These are phyloP conservation scores for Fusarium sarcochroum DNA, from an alignment of 2,329 filamentous ascomycete species.

Conservation along the genomic window DNA sequence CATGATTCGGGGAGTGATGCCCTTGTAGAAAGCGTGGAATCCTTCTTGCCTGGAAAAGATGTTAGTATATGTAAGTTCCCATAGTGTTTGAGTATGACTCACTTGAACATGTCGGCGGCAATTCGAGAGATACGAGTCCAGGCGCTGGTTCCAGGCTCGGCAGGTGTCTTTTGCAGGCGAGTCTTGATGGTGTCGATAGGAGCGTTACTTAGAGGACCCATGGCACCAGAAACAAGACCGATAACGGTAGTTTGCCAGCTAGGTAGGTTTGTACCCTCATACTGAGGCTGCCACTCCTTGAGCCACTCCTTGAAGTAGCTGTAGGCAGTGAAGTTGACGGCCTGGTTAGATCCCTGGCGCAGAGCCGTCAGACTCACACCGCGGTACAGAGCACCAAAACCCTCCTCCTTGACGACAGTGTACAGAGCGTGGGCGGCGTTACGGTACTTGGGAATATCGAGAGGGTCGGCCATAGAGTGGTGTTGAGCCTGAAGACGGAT, in stretches of 20 bases:
- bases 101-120: conserved; percentile 87
- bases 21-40: conserved; percentile 96
- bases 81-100: conserved; percentile 45
- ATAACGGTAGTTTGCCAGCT: conserved; percentile 93
- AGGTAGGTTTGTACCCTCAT: conserved; percentile 76
- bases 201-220: conserved; percentile 96
- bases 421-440: conserved; percentile 88
- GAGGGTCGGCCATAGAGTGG: conserved; percentile 96
- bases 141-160: conserved; percentile 84
- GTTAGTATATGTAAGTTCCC: conserved; percentile 16
- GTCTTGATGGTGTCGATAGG: conserved; percentile 99
- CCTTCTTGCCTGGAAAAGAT: conserved; percentile 80
- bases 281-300: conserved; percentile 79
- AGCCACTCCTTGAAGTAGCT: conserved; percentile 89
- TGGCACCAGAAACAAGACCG: conserved; percentile 90
- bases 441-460: conserved; percentile 96
- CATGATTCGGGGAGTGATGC: conserved; percentile 98
- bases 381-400: conserved; percentile 87
- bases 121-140: conserved; percentile 84
- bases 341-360: conserved; percentile 96
- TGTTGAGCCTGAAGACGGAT: conserved; percentile 98
- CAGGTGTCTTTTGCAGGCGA: conserved; percentile 89
- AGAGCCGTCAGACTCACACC: conserved; percentile 94
- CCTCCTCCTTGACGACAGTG: conserved; percentile 94
- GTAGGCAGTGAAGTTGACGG: conserved; percentile 99